Conservation (phyloP, 176 grass and related monocot genomes). For the Puya raimondii region DNA sequence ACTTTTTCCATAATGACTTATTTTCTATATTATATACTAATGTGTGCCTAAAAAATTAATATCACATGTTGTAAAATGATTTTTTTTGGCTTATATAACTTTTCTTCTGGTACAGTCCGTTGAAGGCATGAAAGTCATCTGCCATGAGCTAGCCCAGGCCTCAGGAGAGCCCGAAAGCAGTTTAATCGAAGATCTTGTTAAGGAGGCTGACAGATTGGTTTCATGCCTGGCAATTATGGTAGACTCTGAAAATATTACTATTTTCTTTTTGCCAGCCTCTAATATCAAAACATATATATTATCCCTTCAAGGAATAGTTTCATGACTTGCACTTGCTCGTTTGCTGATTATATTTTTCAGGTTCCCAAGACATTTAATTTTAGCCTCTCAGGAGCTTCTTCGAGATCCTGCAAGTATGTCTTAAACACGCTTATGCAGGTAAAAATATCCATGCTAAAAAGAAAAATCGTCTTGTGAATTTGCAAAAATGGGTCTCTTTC, state of each 20-base stretch:
- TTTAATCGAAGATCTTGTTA: slow-evolving; percentile 71
- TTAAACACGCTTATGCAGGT: slow-evolving; percentile 99
- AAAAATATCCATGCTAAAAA: slow-evolving; percentile 1
- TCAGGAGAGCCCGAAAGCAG: slow-evolving; percentile 54
- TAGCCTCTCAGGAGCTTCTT: slow-evolving; percentile 91
- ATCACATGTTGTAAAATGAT: slow-evolving; percentile 4
- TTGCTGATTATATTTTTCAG: slow-evolving; percentile 30
- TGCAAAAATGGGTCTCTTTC: too few relatives aligned
- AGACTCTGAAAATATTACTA: slow-evolving; percentile 14
- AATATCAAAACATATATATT: background rate
- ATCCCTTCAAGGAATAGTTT: slow-evolving; percentile 1
- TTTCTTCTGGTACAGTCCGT: slow-evolving; percentile 62
- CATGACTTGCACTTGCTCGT: background rate
- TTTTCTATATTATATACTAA: slow-evolving; percentile 2
- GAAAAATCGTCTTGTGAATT: too few relatives aligned
- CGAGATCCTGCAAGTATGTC: slow-evolving; percentile 98
- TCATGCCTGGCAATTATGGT: slow-evolving; percentile 89
- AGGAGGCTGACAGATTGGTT: slow-evolving; percentile 94
- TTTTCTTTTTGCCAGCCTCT: background rate
- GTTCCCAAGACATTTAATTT: slow-evolving; percentile 96
- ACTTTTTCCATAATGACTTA: background rate
- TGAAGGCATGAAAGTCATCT: slow-evolving; percentile 99
- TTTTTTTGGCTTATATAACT: background rate
- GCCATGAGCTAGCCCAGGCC: slow-evolving; percentile 83
- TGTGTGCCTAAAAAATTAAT: background rate